Evolutionary conservation across 179 eudicot genomes (phyloP).

Genomic region (Silene noctiflora): DNA sequence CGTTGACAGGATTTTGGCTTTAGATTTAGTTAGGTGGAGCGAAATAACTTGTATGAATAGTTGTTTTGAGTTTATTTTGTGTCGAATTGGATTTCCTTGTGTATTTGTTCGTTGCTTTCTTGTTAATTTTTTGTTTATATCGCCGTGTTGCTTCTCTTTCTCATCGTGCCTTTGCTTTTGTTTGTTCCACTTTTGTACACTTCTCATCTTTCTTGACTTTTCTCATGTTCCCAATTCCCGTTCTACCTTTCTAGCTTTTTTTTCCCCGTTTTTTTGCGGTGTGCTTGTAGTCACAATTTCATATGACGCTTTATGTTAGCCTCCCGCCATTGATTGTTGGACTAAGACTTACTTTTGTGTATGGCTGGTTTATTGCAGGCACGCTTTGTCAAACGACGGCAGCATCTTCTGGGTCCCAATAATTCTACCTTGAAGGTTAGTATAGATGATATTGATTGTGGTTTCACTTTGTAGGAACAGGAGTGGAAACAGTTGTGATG

Average conservation of each 20-base stretch:
- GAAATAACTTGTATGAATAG: not conserved
- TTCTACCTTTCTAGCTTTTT: not conserved
- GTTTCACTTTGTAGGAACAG: not conserved
- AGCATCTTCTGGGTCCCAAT: conserved; percentile 85
- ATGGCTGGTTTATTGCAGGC: conserved; percentile 51
- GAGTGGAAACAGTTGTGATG: not conserved
- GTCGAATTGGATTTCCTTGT: not conserved
- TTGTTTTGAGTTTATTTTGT: not conserved
- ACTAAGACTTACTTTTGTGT: not conserved
- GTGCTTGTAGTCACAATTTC: not conserved
- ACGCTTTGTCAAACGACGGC: conserved; percentile 86
- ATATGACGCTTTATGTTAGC: not conserved
- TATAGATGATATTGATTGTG: not conserved
- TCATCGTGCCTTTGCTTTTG: not conserved
- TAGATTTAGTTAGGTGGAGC: no score
- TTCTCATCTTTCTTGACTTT: not conserved
- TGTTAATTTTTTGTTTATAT: no score
- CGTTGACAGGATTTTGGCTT: no score
- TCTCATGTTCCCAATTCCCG: not conserved
- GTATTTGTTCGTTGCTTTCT: not conserved
- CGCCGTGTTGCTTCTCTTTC: not conserved
- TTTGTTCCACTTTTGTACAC: not conserved
- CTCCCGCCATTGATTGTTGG: not conserved
- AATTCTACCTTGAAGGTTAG: conserved; percentile 82
- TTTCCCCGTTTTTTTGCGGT: no score